phyloP scores from a whole-genome alignment of 768 basidiomycete genomes.

The Leccinellum luteum region DNA sequence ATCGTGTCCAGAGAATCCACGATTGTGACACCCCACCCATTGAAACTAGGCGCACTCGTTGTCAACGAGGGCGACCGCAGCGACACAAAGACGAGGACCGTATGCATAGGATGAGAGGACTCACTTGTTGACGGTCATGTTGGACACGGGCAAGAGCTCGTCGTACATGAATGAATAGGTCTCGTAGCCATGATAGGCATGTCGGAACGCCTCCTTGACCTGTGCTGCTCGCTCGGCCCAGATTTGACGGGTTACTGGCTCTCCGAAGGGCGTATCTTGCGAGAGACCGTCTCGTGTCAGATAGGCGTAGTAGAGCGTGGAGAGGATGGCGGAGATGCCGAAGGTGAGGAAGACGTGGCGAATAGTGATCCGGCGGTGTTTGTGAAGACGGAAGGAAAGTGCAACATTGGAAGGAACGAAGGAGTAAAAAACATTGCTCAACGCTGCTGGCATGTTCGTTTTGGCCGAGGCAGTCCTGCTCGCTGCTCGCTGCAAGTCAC shows the following conservation, averaged over 20 bases:
- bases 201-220: conserved; percentile 62
- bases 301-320: conserved; percentile 19
- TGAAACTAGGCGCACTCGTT: conserved; percentile 23
- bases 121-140: conserved; percentile 50
- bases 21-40: conserved; percentile 75
- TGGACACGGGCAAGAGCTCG: conserved; percentile 56
- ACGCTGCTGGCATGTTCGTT: neutral
- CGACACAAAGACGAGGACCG: neutral
- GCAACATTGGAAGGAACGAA: neutral
- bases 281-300: conserved; percentile 3
- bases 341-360: conserved; percentile 20
- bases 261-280: neutral
- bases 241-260: conserved; percentile 20
- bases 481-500: neutral
- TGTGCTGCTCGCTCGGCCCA: conserved; percentile 54
- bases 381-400: neutral
- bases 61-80: neutral
- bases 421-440: neutral
- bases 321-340: conserved; percentile 8
- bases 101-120: conserved; percentile 11
- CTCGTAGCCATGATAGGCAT: conserved; percentile 69
- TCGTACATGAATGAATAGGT: conserved; percentile 58
- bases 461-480: neutral
- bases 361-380: conserved; percentile 11
- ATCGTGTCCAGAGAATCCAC: conserved; percentile 86